phyloP scores from a whole-genome alignment of 768 basidiomycete species.

The Saitozyma podzolica region DNA sequence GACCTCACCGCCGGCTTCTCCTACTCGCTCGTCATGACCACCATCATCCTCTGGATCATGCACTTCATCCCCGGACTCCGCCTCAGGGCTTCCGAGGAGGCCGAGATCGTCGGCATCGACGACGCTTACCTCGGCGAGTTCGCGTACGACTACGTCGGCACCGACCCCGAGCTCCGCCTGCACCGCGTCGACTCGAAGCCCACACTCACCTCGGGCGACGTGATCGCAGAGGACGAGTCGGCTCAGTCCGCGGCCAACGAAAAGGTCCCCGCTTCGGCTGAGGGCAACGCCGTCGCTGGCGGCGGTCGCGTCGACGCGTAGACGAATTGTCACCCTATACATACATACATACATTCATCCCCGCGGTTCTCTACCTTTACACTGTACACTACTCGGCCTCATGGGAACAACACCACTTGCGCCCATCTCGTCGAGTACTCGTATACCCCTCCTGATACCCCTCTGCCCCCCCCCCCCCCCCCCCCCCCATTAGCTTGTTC shows the following conservation, averaged over 20 bases:
- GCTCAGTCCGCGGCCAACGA: slow-evolving; percentile 16
- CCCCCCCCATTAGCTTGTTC: background rate
- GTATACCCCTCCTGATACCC: background rate
- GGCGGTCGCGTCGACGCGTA: slow-evolving; percentile 44
- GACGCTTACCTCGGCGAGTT: slow-evolving; percentile 75
- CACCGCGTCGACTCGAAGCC: slow-evolving; percentile 45
- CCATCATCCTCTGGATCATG: slow-evolving; percentile 49
- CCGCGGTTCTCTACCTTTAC: no score
- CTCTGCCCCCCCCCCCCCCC: background rate
- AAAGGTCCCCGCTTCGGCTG: slow-evolving; percentile 19
- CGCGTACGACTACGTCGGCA: slow-evolving; percentile 57
- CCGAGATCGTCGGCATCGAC: slow-evolving; percentile 54
- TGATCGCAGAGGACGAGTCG: slow-evolving; percentile 15
- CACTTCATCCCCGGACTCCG: slow-evolving; percentile 54
- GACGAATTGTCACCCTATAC: background rate
- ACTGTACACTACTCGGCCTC: background rate
- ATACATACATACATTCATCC: no score
- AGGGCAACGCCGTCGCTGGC: slow-evolving; percentile 30
- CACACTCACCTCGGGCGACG: slow-evolving; percentile 27
- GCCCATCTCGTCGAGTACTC: background rate
- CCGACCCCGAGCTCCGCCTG: slow-evolving; percentile 61
- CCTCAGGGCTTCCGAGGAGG: slow-evolving; percentile 49
- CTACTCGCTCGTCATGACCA: slow-evolving; percentile 48
- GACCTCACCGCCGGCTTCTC: slow-evolving; percentile 33
- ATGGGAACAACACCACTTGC: background rate